Percentiles rank a stretch among this genome's conserved stretches.
Evolutionary conservation across 2,329 filamentous ascomycete species (phyloP).

Genomic region (Monilinia laxa): DNA sequence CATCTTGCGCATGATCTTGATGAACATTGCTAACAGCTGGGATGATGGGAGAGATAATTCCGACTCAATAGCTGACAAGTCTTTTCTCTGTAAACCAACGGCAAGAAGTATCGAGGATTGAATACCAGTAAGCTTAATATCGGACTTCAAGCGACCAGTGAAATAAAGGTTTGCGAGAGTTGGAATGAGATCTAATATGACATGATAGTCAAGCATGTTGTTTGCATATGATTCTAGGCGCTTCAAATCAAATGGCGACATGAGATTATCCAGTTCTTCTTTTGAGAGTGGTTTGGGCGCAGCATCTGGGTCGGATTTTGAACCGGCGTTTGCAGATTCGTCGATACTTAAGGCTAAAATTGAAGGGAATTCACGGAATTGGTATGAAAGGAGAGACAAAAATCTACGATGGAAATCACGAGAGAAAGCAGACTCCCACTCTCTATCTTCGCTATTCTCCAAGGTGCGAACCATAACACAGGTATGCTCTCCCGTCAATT

Average conservation of each 20-base stretch:
- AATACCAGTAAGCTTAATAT: slow-evolving; percentile 73
- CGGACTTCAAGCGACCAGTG: slow-evolving; percentile 65
- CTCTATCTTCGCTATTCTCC: slow-evolving; percentile 62
- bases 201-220: slow-evolving; percentile 96
- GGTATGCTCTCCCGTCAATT: slow-evolving; percentile 94
- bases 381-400: slow-evolving; percentile 82
- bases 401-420: slow-evolving; percentile 96
- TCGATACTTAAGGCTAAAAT: slow-evolving; percentile 82
- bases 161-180: slow-evolving; percentile 83
- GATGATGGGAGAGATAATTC: slow-evolving; percentile 72
- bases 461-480: slow-evolving; percentile 94
- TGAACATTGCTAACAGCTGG: slow-evolving; percentile 93
- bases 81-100: slow-evolving; percentile 87
- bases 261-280: slow-evolving; percentile 68
- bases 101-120: slow-evolving; percentile 88
- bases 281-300: slow-evolving; percentile 63
- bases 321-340: slow-evolving; percentile 75
- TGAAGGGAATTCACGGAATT: slow-evolving; percentile 81
- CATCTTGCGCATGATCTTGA: slow-evolving; percentile 91
- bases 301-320: slow-evolving; percentile 61
- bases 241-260: slow-evolving; percentile 94
- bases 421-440: slow-evolving; percentile 88
- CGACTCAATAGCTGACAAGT: slow-evolving; percentile 73
- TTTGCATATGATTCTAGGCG: slow-evolving; percentile 93
- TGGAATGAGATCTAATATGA: slow-evolving; percentile 90